A percentile compares a stretch with the other conserved stretches of the same genome.
Conservation (phyloP, 768 basidiomycete genomes). For the Mycena olivaceomarginata region DNA sequence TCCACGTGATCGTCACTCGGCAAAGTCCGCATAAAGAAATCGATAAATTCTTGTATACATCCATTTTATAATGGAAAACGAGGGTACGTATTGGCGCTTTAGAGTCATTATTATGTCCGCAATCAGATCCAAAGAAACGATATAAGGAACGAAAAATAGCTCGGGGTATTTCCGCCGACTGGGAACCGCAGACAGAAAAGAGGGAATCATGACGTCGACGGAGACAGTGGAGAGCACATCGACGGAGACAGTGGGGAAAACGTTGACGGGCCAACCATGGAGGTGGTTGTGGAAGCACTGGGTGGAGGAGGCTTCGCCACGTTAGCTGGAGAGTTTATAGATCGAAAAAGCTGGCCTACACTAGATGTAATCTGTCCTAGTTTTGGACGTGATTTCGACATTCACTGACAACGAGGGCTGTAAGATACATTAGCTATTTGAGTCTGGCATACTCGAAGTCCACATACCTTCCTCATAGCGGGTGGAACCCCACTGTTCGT, state of each 20-base stretch:
- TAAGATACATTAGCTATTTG: neutral
- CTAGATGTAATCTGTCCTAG: constrained; percentile 54
- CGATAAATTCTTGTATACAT: neutral
- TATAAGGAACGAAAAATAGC: neutral
- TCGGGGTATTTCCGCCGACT: neutral
- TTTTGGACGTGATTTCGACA: constrained; percentile 55
- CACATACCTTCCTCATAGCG: constrained; percentile 18
- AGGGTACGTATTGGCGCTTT: neutral
- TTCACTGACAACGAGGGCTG: constrained; percentile 49
- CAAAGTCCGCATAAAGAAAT: neutral
- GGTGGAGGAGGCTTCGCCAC: constrained; percentile 20
- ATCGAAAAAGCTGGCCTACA: constrained; percentile 18
- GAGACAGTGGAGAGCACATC: too few species aligned
- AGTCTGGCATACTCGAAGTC: neutral
- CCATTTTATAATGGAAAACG: neutral
- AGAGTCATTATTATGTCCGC: neutral
- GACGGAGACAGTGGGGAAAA: neutral
- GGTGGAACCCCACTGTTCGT: constrained; percentile 5
- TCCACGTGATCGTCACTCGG: constrained; percentile 28
- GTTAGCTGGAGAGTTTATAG: neutral
- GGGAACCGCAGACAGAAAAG: too few species aligned
- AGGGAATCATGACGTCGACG: too few species aligned
- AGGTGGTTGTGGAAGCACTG: constrained; percentile 15
- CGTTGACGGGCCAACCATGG: neutral
- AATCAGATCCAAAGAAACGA: neutral